Conservation (phyloP, 345 rosid species). For the Linum tenue region DNA sequence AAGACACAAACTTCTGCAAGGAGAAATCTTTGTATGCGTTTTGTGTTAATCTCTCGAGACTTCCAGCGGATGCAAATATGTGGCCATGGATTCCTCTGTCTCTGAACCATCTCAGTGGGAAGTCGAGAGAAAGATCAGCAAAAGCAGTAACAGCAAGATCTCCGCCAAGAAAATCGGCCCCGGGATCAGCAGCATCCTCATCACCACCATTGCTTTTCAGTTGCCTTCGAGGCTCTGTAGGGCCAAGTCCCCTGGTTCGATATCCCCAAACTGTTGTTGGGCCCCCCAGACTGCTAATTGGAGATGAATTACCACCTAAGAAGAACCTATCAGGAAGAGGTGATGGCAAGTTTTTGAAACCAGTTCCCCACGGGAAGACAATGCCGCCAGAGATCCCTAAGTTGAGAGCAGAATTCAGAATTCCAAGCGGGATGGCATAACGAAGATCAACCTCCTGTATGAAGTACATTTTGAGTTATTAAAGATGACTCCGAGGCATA, state of each 20-base stretch:
- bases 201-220: not conserved
- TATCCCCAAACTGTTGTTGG: slow-evolving; percentile 3
- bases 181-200: not conserved
- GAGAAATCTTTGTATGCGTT: not conserved
- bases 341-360: not conserved
- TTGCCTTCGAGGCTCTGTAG: slow-evolving; percentile 3
- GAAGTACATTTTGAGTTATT: not conserved
- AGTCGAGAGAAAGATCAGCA: slow-evolving; percentile 1
- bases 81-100: not conserved
- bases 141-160: slow-evolving; percentile 6
- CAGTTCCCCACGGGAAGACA: not conserved
- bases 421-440: slow-evolving; percentile 33
- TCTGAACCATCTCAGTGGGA: not conserved
- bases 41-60: not conserved
- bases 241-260: slow-evolving; percentile 2
- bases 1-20: not conserved
- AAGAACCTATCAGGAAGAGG: not conserved
- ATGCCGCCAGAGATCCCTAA: not conserved
- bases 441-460: slow-evolving; percentile 78
- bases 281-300: not conserved
- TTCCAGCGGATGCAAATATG: not conserved
- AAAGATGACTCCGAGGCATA: not conserved
- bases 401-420: not conserved
- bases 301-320: slow-evolving; percentile 4
- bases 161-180: not conserved